A percentile compares a stretch with the other conserved stretches of the same genome.
phyloP scores from a whole-genome alignment of 140 eudicot genomes.

The Bidens hawaiensis region DNA sequence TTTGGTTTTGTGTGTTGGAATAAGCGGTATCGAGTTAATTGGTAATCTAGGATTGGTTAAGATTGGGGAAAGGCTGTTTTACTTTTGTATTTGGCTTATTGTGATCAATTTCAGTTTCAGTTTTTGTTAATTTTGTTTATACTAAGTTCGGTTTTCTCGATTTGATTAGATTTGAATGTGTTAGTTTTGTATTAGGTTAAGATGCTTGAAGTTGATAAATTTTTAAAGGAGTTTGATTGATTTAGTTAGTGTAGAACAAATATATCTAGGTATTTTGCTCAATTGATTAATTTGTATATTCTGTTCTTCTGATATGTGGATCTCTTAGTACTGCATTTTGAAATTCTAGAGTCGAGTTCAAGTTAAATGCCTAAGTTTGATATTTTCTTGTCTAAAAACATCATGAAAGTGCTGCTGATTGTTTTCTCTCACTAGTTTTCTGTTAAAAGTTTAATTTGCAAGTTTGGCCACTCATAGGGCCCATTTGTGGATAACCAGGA shows the following conservation, averaged over 20 bases:
- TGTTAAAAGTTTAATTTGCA: neutral
- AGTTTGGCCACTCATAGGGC: neutral
- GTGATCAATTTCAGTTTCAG: neutral
- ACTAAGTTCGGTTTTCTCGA: neutral
- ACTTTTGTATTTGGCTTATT: neutral
- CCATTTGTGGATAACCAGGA: too few relatives aligned
- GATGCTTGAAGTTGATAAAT: neutral
- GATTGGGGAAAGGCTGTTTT: too few relatives aligned
- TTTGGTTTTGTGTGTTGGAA: too few relatives aligned
- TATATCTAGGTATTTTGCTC: neutral
- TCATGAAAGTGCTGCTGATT: neutral
- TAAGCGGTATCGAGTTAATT: too few relatives aligned
- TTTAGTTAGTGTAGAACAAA: neutral
- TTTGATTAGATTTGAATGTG: too few relatives aligned
- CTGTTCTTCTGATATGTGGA: neutral
- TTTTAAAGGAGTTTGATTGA: constrained; percentile 1
- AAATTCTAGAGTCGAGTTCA: too few relatives aligned
- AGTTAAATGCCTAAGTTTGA: neutral
- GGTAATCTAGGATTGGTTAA: too few relatives aligned
- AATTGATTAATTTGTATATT: neutral
- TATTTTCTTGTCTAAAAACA: neutral
- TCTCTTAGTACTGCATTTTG: neutral
- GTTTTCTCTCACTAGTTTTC: neutral
- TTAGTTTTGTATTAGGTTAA: neutral
- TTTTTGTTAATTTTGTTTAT: too few relatives aligned